phyloP scores from a whole-genome alignment of 352 stramenopile species.

The Halophytophthora polymorphica region DNA sequence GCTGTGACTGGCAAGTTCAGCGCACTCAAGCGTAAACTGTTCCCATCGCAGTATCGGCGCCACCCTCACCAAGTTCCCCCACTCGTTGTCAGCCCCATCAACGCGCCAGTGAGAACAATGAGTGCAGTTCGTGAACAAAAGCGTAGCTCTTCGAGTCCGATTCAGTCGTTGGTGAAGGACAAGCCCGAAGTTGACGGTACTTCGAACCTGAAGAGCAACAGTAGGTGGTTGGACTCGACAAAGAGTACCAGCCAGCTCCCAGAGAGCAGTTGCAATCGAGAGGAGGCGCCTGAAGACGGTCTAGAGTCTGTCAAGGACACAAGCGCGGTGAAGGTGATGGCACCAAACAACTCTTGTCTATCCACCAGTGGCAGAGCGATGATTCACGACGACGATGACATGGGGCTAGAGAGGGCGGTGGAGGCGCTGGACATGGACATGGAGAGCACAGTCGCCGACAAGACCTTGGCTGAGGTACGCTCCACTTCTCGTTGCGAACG shows the following conservation, averaged over 20 bases:
- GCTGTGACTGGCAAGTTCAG: slow-evolving; percentile 32
- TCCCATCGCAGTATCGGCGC: slow-evolving; percentile 46
- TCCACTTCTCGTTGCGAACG: not conserved
- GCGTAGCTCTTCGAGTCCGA: not conserved
- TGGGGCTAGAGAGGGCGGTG: slow-evolving; percentile 35
- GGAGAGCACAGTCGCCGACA: slow-evolving; percentile 25
- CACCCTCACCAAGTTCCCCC: slow-evolving; percentile 39
- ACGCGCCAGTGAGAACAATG: not conserved
- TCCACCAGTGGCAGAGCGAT: slow-evolving; percentile 7
- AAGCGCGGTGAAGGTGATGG: slow-evolving; percentile 3
- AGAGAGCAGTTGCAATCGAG: too few species aligned
- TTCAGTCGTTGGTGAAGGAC: not conserved
- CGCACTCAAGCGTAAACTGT: slow-evolving; percentile 54
- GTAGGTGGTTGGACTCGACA: too few species aligned
- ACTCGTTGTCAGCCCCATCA: slow-evolving; percentile 44
- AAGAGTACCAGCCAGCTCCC: too few species aligned
- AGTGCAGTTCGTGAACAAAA: slow-evolving; percentile 7
- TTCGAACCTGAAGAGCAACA: slow-evolving; percentile 7
- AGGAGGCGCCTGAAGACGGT: too few species aligned
- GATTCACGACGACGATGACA: slow-evolving; percentile 32
- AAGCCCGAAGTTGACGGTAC: not conserved
- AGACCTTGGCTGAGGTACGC: slow-evolving; percentile 39
- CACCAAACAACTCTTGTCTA: slow-evolving; percentile 9
- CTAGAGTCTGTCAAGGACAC: too few species aligned
- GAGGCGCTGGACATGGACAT: slow-evolving; percentile 31